Evolutionary conservation across 371 early-diverging fungal genomes (phyloP), one percentile per base, ranked within the genome.

Genomic region (Entomophthora muscae): DNA sequence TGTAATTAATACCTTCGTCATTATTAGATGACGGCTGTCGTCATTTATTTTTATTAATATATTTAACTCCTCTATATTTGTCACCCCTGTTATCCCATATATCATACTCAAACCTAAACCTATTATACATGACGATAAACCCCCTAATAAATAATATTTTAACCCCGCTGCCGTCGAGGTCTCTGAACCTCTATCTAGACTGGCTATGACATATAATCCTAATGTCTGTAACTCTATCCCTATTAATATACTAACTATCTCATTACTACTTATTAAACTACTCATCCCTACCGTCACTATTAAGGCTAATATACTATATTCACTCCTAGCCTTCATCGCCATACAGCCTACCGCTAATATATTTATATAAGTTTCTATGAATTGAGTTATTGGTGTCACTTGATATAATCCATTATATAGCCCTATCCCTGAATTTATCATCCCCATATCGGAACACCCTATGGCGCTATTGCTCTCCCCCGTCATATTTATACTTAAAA

Each of bases 141-240:
- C 63, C n/a, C 51, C 51, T 51, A 51, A 51, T 51, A 51, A 51
- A 51, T 71, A 73, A 73, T 75, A 73, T 71, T 75, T 75, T 68
- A 75, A 73, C 63, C 74, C 74, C 31, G 75, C 75, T 71, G 72
- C 70, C 65, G 72, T 72, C 59, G 66, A 64, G 55, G 64, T 67
- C 65, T 67, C 65, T 65, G 65, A 68, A 52, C 64, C 59, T 73
- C 69, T 67, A 74, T 74, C 69, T 64, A 74, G 74, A 75, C 74
- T 76, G 66, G 75, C 76, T 72, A 76, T 66, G 70, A 77, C 73
- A 75, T 79, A 78, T 71, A 77, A 72, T 75, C 79, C 76, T 63
- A 78, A 75, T 71, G 76, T 80, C 73, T 73, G 73, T 66, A 71
- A 69, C 69, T 77, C 75, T 65, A 76, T 74, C 61, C 72, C 68